Evolutionary conservation across 1,139 yeast genomes (phyloP).

Genomic region (Suzukiozyma palmioleophila): DNA sequence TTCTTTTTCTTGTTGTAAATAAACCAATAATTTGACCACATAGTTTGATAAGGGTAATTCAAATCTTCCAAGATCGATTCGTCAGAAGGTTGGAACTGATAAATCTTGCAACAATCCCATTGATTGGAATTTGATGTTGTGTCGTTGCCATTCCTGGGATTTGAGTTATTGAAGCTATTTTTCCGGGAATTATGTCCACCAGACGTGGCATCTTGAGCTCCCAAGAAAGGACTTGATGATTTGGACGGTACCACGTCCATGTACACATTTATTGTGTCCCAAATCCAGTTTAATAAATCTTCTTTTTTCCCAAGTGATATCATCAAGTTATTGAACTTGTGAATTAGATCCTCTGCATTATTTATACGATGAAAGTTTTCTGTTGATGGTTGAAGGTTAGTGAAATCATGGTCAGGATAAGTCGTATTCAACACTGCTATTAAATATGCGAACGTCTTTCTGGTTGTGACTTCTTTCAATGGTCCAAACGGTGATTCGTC

Average conservation of each 20-base stretch:
- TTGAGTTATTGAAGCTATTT: slow-evolving; percentile 17
- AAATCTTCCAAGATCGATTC: slow-evolving; percentile 67
- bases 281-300: slow-evolving; percentile 57
- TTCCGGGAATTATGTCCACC: slow-evolving; percentile 20
- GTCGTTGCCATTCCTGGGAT: slow-evolving; percentile 7
- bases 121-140: slow-evolving; percentile 3
- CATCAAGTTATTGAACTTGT: slow-evolving; percentile 74
- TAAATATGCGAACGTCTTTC: slow-evolving; percentile 85
- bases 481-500: slow-evolving; percentile 89
- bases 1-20: slow-evolving; percentile 86
- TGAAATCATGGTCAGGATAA: slow-evolving; percentile 93
- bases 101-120: slow-evolving; percentile 63
- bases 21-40: slow-evolving; percentile 94
- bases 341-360: slow-evolving; percentile 54
- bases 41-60: slow-evolving; percentile 64
- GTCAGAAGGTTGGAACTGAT: slow-evolving; percentile 75
- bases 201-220: slow-evolving; percentile 9
- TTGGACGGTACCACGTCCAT: slow-evolving; percentile 58
- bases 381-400: slow-evolving; percentile 80
- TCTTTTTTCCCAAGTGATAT: slow-evolving; percentile 69
- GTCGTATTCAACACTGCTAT: slow-evolving; percentile 88
- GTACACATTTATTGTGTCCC: slow-evolving; percentile 85
- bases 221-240: slow-evolving; percentile 16
- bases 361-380: slow-evolving; percentile 50
- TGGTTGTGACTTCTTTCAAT: slow-evolving; percentile 71